Conservation (phyloP, 225 moss, liverwort and hornwort genomes). For the Asterella californica region DNA sequence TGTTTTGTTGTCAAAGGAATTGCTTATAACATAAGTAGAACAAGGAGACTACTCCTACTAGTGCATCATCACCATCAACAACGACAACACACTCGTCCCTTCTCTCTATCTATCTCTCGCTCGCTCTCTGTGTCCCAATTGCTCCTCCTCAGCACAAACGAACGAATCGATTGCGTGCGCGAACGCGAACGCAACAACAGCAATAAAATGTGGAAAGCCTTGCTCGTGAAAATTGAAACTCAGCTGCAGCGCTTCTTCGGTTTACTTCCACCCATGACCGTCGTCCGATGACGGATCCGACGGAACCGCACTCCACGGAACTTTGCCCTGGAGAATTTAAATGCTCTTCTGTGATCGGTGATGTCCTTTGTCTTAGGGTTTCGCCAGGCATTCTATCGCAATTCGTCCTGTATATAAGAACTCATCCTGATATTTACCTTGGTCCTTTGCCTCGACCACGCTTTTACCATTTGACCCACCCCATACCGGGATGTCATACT, state of each 20-base stretch:
- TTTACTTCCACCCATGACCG: background rate
- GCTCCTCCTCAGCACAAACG: conserved; percentile 3
- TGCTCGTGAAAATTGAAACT: conserved; percentile 14
- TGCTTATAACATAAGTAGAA: conserved; percentile 1
- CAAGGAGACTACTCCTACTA: background rate
- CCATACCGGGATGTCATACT: background rate
- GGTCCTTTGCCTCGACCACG: background rate
- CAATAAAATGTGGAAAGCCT: conserved; percentile 9
- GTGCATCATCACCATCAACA: background rate
- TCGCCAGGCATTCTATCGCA: conserved; percentile 2
- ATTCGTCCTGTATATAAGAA: background rate
- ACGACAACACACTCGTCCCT: background rate
- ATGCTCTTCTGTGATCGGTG: background rate
- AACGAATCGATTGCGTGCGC: conserved; percentile 19
- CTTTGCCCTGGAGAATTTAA: background rate
- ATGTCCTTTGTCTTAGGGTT: conserved; percentile 15
- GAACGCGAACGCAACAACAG: conserved; percentile 13
- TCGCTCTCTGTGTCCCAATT: background rate
- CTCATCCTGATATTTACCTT: background rate
- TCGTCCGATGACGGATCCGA: conserved; percentile 17
- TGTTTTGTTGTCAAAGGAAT: conserved; percentile 13
- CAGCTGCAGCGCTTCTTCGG: background rate
- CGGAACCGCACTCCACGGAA: conserved; percentile 1
- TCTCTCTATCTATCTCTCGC: background rate
- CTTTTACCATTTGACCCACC: conserved; percentile 4